Conservation (phyloP, 164 flowering plant genomes). For the Berberis thunbergii region DNA sequence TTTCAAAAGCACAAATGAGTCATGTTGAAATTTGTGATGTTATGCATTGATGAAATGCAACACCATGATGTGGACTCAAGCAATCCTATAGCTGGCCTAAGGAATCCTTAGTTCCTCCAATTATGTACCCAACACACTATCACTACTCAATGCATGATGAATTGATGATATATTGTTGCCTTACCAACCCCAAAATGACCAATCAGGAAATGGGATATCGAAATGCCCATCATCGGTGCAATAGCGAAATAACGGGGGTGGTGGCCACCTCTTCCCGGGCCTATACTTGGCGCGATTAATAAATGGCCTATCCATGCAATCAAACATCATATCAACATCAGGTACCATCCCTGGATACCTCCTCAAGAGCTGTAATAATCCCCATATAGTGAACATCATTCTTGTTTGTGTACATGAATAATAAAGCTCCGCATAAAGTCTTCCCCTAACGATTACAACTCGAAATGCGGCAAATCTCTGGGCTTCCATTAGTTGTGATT, state of each 20-base stretch:
- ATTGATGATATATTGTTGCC: constrained; percentile 2
- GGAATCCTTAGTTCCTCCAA: not conserved
- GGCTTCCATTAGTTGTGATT: constrained; percentile 38
- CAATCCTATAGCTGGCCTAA: not conserved
- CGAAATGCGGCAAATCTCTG: constrained; percentile 58
- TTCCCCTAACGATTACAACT: constrained; percentile 51
- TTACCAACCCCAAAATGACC: constrained; percentile 99
- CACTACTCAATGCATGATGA: not conserved
- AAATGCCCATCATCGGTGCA: constrained; percentile 61
- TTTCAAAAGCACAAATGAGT: no score
- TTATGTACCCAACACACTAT: not conserved
- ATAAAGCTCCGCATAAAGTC: constrained; percentile 53
- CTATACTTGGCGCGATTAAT: constrained; percentile 22
- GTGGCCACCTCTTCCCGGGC: constrained; percentile 19
- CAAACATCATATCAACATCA: constrained; percentile 89
- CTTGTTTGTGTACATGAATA: constrained; percentile 80
- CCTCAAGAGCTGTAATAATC: constrained; percentile 62
- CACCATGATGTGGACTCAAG: not conserved
- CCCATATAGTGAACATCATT: constrained; percentile 79
- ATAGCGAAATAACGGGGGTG: constrained; percentile 79
- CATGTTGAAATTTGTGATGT: not conserved
- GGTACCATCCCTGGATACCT: constrained; percentile 75
- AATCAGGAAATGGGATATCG: constrained; percentile 91
- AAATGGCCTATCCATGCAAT: constrained; percentile 81
- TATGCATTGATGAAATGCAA: not conserved